Evolutionary conservation across 345 rosid species (phyloP), one percentile per base, ranked within the genome.

Genomic region (Arabis hirsuta): DNA sequence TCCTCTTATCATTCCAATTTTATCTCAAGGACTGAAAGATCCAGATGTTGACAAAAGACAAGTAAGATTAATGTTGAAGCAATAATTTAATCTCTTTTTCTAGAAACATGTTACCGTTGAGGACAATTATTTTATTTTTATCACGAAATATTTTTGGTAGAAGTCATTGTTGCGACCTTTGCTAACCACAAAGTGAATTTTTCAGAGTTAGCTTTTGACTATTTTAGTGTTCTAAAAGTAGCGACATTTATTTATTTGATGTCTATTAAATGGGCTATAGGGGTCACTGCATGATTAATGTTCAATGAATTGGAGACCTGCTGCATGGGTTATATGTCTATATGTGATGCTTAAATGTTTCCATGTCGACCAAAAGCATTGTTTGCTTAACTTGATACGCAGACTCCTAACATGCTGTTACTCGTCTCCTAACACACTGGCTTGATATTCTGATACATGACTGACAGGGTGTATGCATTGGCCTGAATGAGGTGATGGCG

Each of bases 401-500:
- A 45, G 67, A 52, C 42, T 55, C 62, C 55, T 76, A 10, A 27
- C 45, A n/a, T 11, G 38, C 48, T 22, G 36, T 41, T 57, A 44
- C 55, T 52, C 56, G 22, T 29, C 44, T 46, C 43, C 24, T 44
- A 39, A 55, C 47, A 42, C 7, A 29, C 41, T 43, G 52, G 22
- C 50, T 44, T 77, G 22, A 66, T 63, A 54, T 47, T 24, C 6
- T 67, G 5, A 14, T 47, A 20, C 62, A 41, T 76, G 67, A 64
- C 58, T 81, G 57, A 54, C 81, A 91, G 99, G 99, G 99, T 60
- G 98, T 95, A 13, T 95, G 99, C 86, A 88, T 86, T 80, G 99
- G 99, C 60, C 79, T 91, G 83, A 95, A 94, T 83, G 98, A 95
- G 83, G 98, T 95, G 76, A 95, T 95, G 99, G 98, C 85, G 64